Evolutionary conservation across 768 basidiomycete genomes (phyloP).

Genomic region (Lactifluus subvellereus): DNA sequence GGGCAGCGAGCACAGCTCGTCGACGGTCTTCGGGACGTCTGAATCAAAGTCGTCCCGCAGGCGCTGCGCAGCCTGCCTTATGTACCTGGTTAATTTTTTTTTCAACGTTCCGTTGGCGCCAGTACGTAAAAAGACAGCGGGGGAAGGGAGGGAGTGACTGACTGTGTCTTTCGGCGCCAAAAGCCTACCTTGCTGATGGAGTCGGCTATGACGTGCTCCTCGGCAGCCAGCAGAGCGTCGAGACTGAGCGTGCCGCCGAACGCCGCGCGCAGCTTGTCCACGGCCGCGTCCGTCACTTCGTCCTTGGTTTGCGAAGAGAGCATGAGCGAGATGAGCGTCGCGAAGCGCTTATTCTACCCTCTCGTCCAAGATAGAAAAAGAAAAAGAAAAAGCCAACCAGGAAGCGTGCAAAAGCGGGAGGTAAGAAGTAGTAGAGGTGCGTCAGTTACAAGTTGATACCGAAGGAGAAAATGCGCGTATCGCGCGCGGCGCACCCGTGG

Average conservation of each 20-base stretch:
- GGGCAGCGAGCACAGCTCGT: conserved; percentile 78
- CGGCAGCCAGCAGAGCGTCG: conserved; percentile 59
- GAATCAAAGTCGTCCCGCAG: conserved; percentile 68
- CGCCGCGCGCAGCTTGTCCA: conserved; percentile 61
- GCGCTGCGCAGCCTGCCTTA: conserved; percentile 64
- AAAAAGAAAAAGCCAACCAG: neutral
- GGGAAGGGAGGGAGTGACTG: conserved; percentile 27
- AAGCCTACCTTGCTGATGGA: conserved; percentile 91
- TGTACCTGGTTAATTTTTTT: conserved; percentile 44
- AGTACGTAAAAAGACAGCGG: neutral
- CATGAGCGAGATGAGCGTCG: conserved; percentile 89
- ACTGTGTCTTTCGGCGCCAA: conserved; percentile 85
- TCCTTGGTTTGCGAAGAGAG: conserved; percentile 95
- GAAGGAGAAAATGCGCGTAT: neutral
- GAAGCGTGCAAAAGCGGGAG: neutral
- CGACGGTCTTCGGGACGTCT: conserved; percentile 85
- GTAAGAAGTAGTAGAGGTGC: neutral
- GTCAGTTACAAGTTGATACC: neutral
- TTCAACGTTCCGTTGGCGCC: no score
- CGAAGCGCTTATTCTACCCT: conserved; percentile 67
- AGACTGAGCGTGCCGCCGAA: conserved; percentile 79
- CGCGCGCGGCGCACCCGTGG: conserved; percentile 47
- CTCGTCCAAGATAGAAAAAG: neutral
- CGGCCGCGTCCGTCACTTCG: conserved; percentile 76
- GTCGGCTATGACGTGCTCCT: conserved; percentile 54